These are phyloP conservation scores for Pythium brachiatum DNA, from an alignment of 352 stramenopile genomes.

Conservation along the genomic window DNA sequence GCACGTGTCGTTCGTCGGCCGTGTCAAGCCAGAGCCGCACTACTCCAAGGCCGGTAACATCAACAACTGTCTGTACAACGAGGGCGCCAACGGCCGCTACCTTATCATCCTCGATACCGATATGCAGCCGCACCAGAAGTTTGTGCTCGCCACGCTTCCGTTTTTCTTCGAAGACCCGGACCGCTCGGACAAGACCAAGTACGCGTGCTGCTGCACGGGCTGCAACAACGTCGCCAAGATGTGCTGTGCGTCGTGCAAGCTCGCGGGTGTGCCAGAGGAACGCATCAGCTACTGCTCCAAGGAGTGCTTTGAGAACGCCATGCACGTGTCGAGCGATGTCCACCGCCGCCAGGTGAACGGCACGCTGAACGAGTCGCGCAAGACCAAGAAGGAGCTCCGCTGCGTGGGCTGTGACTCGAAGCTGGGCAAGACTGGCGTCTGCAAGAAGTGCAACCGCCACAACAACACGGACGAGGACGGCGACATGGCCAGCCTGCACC, in stretches of 20 bases:
- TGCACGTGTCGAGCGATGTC: slow-evolving; percentile 38
- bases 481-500: slow-evolving; percentile 24
- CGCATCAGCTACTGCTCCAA: slow-evolving; percentile 49
- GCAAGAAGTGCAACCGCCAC: slow-evolving; percentile 33
- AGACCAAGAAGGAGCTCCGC: slow-evolving; percentile 34
- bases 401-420: slow-evolving; percentile 34
- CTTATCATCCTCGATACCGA: slow-evolving; percentile 81
- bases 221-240: slow-evolving; percentile 45
- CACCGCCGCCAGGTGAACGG: slow-evolving; percentile 46
- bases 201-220: slow-evolving; percentile 38
- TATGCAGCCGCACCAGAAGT: slow-evolving; percentile 82
- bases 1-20: slow-evolving; percentile 74
- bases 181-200: slow-evolving; percentile 62
- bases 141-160: slow-evolving; percentile 65
- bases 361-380: slow-evolving; percentile 29
- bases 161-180: slow-evolving; percentile 85
- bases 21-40: slow-evolving; percentile 76
- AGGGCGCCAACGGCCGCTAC: slow-evolving; percentile 76
- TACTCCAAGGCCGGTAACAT: slow-evolving; percentile 89
- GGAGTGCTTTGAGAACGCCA: slow-evolving; percentile 49
- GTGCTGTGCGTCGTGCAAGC: slow-evolving; percentile 46
- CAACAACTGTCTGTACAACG: slow-evolving; percentile 87
- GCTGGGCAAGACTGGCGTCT: slow-evolving; percentile 30
- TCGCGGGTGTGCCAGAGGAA: slow-evolving; percentile 41
- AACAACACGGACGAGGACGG: slow-evolving; percentile 22